Conservation (phyloP, 2,329 filamentous ascomycete species). For the Grosmannia huntii region DNA sequence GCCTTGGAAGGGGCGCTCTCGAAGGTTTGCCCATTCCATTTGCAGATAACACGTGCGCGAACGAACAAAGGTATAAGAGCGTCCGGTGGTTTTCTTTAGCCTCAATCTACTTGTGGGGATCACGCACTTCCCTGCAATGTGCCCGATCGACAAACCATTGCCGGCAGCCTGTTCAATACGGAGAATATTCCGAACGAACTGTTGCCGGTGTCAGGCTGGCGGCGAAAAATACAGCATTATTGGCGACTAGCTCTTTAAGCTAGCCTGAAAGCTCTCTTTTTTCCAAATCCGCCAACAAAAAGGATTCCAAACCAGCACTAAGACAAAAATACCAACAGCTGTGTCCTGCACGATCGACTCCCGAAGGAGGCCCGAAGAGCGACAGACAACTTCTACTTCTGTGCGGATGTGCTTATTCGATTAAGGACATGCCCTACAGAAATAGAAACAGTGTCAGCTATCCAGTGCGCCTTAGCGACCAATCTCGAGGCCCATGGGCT, state of each 20-base stretch:
- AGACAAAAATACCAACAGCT: not conserved
- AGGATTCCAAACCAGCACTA: not conserved
- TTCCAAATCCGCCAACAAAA: not conserved
- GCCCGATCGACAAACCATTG: not conserved
- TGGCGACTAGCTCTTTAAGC: not conserved
- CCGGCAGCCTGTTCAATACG: not conserved
- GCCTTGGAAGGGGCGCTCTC: too few species aligned
- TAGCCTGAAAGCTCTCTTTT: not conserved
- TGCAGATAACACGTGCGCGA: too few species aligned
- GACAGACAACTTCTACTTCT: too few species aligned
- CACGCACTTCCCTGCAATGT: not conserved
- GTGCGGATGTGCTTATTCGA: too few species aligned
- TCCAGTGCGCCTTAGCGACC: not conserved
- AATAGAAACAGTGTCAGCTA: not conserved
- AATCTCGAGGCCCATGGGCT: not conserved
- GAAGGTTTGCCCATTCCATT: too few species aligned
- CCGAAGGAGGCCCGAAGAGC: too few species aligned
- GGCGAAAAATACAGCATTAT: not conserved
- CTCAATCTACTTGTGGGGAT: not conserved
- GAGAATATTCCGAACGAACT: not conserved
- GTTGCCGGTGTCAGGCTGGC: not conserved
- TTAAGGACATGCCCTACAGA: not conserved
- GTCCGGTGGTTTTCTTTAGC: not conserved
- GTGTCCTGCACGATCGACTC: not conserved
- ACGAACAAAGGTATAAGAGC: too few species aligned